Evolutionary conservation across 768 basidiomycete species (phyloP), one percentile per base, ranked within the genome.

Genomic region (Pleurotus tuoliensis): DNA sequence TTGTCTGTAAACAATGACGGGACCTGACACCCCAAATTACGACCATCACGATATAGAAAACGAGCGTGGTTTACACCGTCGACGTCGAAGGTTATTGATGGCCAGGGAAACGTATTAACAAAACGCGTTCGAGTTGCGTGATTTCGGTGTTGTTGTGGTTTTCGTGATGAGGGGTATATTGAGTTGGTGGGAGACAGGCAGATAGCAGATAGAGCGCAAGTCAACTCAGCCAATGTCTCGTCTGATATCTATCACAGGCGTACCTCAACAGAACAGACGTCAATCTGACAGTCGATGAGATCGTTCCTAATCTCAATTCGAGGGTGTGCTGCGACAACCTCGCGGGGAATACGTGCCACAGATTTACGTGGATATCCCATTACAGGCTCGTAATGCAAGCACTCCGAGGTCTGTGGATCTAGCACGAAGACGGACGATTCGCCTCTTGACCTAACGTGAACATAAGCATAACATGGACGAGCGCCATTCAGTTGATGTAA

Each of bases 1-100:
- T 98, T 98, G 73, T 98, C 97, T 68, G 95, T 94, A 74, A 98
- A 99, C 4, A 98, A 69, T 1, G 95, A 95, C 1, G 94, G 94
- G 38, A 98, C 91, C 90, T 97, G 63, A 12, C 49, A 59, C 45
- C 41, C n/a, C 20, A 3, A 41, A 22, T 12, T 20, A 18, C n/a
- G 15, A 56, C 41, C 24, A 24, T 44, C 41, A 18, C 30, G 9
- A 34, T 9, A 34, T 11, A 34, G 30, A 11, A 34, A 11, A 3
- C 8, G 9, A 34, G 8, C 30, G 30, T 34, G 30, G 30, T 34
- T 9, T 34, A 11, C 30, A 34, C 30, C 30, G 30, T 9, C 30
- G 4, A 34, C 30, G 30, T 34, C 30, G 30, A 34, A 11, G 30
- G 30, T 8, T 34, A 34, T 34, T 34, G 30, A 34, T 34, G 30